Evolutionary conservation across 2,329 filamentous ascomycete species (phyloP), one percentile per base, ranked within the genome.

Genomic region (Grosmannia clavigera): DNA sequence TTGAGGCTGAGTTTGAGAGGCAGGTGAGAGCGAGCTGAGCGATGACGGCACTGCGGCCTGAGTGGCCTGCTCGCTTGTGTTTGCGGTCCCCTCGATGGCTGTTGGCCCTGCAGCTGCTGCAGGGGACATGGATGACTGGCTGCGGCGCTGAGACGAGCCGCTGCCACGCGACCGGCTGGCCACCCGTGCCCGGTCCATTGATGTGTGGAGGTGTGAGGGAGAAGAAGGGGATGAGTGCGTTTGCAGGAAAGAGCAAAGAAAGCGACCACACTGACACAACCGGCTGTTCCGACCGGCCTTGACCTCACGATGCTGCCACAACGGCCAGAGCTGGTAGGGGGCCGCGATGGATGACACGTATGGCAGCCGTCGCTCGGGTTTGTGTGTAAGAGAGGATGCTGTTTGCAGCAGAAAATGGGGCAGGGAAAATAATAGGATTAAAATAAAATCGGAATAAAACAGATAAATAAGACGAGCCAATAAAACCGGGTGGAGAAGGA

Each of bases 111-210:
- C 7, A 10, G 2, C 38, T 5, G 38, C 38, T 52, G 51, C 33
- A 31, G 57, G 35, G 14, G 31, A 22, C 11, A 50, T 31, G 57
- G 57, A 40, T 9, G 57, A 62, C 12, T 61, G 56, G 35, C 62
- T 60, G 61, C 60, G 63, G 29, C 63, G 62, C 40, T 59, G 61
- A 11, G 61, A 55, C 48, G 60, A 58, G 16, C 35, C 56, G 60
- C 55, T 59, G 62, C 59, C 61, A 60, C 65, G 63, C 43, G 63
- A 62, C 46, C 65, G 65, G 57, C 65, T 63, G 60, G 58, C 61
- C 62, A 58, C 65, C 61, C 51, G 54, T 55, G 27, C 65, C 61
- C 25, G 43, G 46, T 56, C 46, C 52, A 40, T 51, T 29, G 29
- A 4, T 33, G 35, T 25, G 19, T 6, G 27, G 6, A 9, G 40